Percentiles rank a stretch among this genome's conserved stretches.
Conservation (phyloP, 345 rosid species). For the Sonneratia alba region DNA sequence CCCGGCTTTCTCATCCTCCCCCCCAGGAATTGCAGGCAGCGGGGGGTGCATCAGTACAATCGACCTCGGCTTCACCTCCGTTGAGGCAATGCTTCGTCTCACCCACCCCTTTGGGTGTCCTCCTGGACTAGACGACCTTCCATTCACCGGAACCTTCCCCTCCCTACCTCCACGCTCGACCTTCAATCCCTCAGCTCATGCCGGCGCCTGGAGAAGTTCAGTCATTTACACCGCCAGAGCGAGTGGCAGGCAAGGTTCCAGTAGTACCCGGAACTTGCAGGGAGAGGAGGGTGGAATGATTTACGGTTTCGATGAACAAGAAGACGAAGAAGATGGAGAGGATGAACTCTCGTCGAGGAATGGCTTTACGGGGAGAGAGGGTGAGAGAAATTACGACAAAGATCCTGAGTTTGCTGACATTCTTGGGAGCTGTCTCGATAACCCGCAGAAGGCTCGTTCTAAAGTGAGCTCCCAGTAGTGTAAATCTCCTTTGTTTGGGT, state of each 20-base stretch:
- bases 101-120: constrained; percentile 10
- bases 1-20: neutral
- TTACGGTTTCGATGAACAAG: constrained; percentile 11
- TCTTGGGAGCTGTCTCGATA: constrained; percentile 58
- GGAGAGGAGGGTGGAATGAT: constrained; percentile 11
- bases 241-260: constrained; percentile 4
- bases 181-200: constrained; percentile 1
- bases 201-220: constrained; percentile 4
- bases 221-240: constrained; percentile 10
- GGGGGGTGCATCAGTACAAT: neutral
- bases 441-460: constrained; percentile 65
- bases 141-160: constrained; percentile 6
- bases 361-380: constrained; percentile 30
- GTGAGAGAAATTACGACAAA: constrained; percentile 52
- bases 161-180: constrained; percentile 21
- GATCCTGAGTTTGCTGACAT: constrained; percentile 90
- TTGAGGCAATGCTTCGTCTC: constrained; percentile 16
- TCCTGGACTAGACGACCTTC: constrained; percentile 6
- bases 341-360: constrained; percentile 14
- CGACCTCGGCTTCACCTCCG: neutral
- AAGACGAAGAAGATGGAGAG: constrained; percentile 14
- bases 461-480: constrained; percentile 32
- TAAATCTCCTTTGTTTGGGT: too few species aligned
- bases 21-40: neutral
- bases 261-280: constrained; percentile 15